phyloP scores from a whole-genome alignment of 75 land plant species.

The Pinus tabuliformis region DNA sequence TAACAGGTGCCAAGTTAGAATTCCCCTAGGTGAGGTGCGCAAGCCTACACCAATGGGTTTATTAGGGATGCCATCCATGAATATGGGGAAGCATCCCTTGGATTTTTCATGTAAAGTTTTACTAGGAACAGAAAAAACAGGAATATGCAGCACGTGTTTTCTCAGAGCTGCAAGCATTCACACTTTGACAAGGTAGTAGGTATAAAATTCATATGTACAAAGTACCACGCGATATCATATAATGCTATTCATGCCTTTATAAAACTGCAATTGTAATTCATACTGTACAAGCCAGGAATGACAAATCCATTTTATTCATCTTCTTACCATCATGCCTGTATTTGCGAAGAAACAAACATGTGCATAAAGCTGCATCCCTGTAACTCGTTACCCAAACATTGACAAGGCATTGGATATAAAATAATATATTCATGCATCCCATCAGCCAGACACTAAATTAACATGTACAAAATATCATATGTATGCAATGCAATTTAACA shows the following conservation, averaged over 20 bases:
- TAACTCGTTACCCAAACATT: neutral
- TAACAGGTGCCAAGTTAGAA: too few relatives aligned
- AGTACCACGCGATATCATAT: neutral
- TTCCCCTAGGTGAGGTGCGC: too few relatives aligned
- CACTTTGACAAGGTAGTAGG: neutral
- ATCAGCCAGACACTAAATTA: neutral
- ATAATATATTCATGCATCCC: neutral
- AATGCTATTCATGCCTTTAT: neutral
- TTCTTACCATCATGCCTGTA: neutral
- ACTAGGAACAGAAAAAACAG: too few relatives aligned
- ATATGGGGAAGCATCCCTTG: too few relatives aligned
- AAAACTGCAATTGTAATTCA: neutral
- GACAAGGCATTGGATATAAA: neutral
- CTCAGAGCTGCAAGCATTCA: too few relatives aligned
- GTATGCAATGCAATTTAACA: neutral
- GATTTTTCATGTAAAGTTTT: too few relatives aligned
- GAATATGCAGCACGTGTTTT: too few relatives aligned
- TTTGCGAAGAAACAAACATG: neutral
- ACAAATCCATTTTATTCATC: neutral
- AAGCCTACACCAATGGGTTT: too few relatives aligned
- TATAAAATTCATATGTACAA: neutral
- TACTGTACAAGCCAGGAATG: neutral
- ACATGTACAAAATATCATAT: neutral
- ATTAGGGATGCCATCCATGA: too few relatives aligned
- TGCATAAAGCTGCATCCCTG: neutral